Evolutionary conservation across 495 filamentous ascomycete genomes (phyloP).

Genomic region (Lasiosphaeria miniovina): DNA sequence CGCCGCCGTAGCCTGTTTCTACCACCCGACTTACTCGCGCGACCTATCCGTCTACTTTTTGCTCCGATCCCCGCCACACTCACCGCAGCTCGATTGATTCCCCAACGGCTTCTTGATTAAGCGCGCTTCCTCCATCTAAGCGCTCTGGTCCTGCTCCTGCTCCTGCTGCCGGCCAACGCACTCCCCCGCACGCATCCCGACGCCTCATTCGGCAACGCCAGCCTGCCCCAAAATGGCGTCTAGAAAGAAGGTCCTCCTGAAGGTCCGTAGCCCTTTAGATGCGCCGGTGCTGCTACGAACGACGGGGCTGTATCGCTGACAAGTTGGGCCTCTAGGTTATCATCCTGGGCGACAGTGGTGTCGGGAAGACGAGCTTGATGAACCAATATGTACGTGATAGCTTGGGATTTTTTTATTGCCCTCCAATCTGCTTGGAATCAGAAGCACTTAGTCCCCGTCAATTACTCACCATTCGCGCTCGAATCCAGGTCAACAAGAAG

Average conservation of each 20-base stretch:
- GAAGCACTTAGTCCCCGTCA: no score
- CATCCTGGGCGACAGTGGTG: constrained; percentile 95
- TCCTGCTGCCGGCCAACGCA: background rate
- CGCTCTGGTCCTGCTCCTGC: no score
- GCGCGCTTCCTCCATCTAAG: no score
- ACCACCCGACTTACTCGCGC: background rate
- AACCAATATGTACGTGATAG: constrained; percentile 93
- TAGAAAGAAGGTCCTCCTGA: constrained; percentile 94
- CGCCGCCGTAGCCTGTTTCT: constrained; percentile 8
- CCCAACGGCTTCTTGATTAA: no score
- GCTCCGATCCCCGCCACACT: constrained; percentile 1
- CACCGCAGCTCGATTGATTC: background rate
- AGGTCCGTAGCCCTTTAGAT: constrained; percentile 55
- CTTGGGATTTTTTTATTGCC: background rate
- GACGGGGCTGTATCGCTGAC: constrained; percentile 4
- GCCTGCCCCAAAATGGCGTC: constrained; percentile 62
- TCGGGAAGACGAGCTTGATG: constrained; percentile 99
- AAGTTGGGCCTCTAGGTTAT: constrained; percentile 66
- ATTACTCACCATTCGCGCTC: constrained; percentile 9
- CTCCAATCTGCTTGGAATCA: no score
- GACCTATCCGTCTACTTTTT: constrained; percentile 1
- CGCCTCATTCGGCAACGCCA: constrained; percentile 3
- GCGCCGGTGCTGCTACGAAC: background rate
- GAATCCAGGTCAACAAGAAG: constrained; percentile 93
- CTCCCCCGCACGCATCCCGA: constrained; percentile 11